Evolutionary conservation across 2,329 filamentous ascomycete genomes (phyloP).

Genomic region (Beauveria asiatica): DNA sequence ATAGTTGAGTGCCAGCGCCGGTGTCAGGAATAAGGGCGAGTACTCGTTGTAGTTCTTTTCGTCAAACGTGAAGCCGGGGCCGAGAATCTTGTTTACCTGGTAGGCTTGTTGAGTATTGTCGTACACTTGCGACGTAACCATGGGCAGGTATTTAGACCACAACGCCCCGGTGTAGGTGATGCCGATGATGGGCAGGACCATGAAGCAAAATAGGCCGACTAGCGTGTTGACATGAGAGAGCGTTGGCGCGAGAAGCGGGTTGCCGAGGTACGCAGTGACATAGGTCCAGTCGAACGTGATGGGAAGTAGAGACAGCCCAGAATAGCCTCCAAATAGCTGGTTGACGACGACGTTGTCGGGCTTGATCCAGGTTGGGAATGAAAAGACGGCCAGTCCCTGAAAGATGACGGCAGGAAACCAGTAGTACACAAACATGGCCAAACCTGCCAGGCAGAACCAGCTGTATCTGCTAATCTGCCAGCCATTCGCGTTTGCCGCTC

Average conservation of each 20-base stretch:
- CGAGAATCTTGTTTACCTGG: conserved; percentile 42
- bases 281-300: conserved; percentile 41
- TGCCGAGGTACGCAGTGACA: conserved; percentile 32
- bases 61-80: conserved; percentile 37
- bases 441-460: conserved; percentile 35
- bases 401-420: conserved; percentile 44
- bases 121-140: conserved; percentile 44
- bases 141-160: conserved; percentile 45
- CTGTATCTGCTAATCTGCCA: conserved; percentile 38
- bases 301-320: conserved; percentile 44
- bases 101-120: conserved; percentile 47
- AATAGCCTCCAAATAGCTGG: conserved; percentile 46
- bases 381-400: conserved; percentile 44
- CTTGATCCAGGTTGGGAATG: conserved; percentile 46
- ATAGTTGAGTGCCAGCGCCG: conserved; percentile 34
- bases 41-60: conserved; percentile 40
- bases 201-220: conserved; percentile 33
- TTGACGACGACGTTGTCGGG: conserved; percentile 46
- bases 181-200: conserved; percentile 36
- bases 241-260: conserved; percentile 32
- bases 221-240: conserved; percentile 39
- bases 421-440: conserved; percentile 40
- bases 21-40: conserved; percentile 44
- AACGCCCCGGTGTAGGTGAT: conserved; percentile 36
- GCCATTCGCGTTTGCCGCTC: conserved; percentile 30